phyloP scores from a whole-genome alignment of 148 eudicot genomes.

The Fagopyrum esculentum region DNA sequence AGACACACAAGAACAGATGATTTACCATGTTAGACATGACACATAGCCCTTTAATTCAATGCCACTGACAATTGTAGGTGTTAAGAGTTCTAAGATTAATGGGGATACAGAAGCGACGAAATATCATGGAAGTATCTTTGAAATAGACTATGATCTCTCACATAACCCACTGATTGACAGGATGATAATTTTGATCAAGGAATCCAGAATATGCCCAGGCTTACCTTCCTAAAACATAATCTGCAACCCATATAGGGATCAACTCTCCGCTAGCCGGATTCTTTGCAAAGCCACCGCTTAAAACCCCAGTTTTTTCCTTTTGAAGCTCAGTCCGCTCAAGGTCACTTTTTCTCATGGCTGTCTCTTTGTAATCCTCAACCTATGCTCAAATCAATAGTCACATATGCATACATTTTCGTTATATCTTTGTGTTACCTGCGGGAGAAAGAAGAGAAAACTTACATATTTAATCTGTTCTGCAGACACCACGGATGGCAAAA shows the following conservation, averaged over 20 bases:
- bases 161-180: not conserved
- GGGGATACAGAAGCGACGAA: not conserved
- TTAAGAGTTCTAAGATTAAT: not conserved
- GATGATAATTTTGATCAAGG: not conserved
- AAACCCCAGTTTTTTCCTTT: conserved; percentile 91
- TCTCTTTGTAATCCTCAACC: conserved; percentile 87
- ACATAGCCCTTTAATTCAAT: not conserved
- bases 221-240: conserved; percentile 92
- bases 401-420: not conserved
- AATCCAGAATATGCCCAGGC: not conserved
- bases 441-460: conserved; percentile 22
- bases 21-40: conserved; percentile 1
- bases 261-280: conserved; percentile 74
- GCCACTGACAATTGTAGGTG: not conserved
- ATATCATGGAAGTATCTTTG: not conserved
- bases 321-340: conserved; percentile 98
- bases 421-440: not conserved
- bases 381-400: conserved; percentile 20
- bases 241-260: conserved; percentile 93
- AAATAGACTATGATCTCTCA: not conserved
- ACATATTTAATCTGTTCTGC: conserved; percentile 57
- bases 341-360: conserved; percentile 85
- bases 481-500: conserved; percentile 57
- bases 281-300: conserved; percentile 78
- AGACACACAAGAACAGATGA: not conserved